Evolutionary conservation across 2,329 filamentous ascomycete genomes (phyloP), one percentile per base, ranked within the genome.

Genomic region (Nannizziopsis arthrosporioides): DNA sequence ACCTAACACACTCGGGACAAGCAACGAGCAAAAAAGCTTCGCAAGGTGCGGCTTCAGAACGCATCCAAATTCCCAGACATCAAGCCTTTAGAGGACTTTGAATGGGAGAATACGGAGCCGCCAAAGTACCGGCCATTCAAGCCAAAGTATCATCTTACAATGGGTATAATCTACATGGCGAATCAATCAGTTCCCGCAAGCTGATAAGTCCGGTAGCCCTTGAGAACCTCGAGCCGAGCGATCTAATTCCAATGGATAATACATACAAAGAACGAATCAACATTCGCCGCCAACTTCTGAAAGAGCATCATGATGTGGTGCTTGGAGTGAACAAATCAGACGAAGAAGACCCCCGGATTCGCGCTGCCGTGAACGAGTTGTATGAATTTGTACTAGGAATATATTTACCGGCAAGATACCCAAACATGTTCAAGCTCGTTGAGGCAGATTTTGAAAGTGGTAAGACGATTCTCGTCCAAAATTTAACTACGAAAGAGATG

Each of bases 131-230:
- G 78, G 11, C 73, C 75, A 0, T 80, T 80, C 61, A 80, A 77
- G 59, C 71, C 75, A 4, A 78, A 73, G 55, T 82, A 77, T 57
- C 72, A 81, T 57, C 61, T 82, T 44, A 80, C 78, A 5, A 82
- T 82, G 78, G 74, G 77, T 79, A 62, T 52, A 63, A 35, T 42
- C 4, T n/a, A 37, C 14, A 15, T 37, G 35, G 8, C 9, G 6
- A 15, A 7, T 14, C n/a, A 15, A 37, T 9, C 35, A 37, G 8
- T 9, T 37, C 14, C 6, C 7, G 36, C 15, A 19, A 19, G 22
- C 44, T 46, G 39, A 46, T 17, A n/a, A 30, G 17, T 2, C 22
- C 17, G 10, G 39, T 55, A 80, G 77, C 69, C 3, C 66, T 81
- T 18, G 70, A 77, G 56, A 74, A 66, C 39, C 68, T 72, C 11